Base-by-base conservation (phyloP, 2,329 filamentous ascomycete genomes). In the Cladosporium sp. region DNA sequence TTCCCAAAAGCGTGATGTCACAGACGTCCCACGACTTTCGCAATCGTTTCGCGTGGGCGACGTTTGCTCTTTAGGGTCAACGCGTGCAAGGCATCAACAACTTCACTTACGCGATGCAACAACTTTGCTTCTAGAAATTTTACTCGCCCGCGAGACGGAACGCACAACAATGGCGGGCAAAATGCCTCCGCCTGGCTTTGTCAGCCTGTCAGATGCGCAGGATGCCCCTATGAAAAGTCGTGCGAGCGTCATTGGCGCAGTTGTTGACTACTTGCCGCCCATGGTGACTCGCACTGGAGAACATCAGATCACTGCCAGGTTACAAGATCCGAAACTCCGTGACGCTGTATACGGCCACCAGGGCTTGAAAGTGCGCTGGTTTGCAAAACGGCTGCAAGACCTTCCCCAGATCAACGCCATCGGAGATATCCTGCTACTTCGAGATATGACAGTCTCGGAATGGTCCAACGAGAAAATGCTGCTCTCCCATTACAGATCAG, bases 191-290 rank as follows among this genome's bases (percentile, higher is more conserved):
- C 20, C 43, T 7, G 55, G 54, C 29, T 66, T 63, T 53, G 35
- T 55, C 18, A 58, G 62, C 49, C 54, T 65, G n/a, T 50, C 53
- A 3, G 43, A 48, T 6, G 59, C 58, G 8, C 54, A 57, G 33
- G 48, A 49, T 12, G 36, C 52, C 13, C 38, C 50, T 9, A 20
- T 47, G 3, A 29, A 50, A 35, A 55, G 60, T 55, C 59, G 64
- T 50, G 71, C 83, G 55, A 84, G 73, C 67, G 69, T 93, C 35
- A 77, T 89, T 43, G 90, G 88, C 1, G 67, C 92, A 4, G 78
- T 92, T 3, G 79, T 80, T 45, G 86, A 92, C 58, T 76, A 75
- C 42, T 75, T 80, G 50, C 67, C 74, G 1, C 78, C 81, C 1
- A 72, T 71, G 0, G 50, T 63, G 9, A 82, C 82, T 1, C 70